Evolutionary conservation across 2,329 filamentous ascomycete species (phyloP), one percentile per base, ranked within the genome.

Genomic region (Xylogone sp.): DNA sequence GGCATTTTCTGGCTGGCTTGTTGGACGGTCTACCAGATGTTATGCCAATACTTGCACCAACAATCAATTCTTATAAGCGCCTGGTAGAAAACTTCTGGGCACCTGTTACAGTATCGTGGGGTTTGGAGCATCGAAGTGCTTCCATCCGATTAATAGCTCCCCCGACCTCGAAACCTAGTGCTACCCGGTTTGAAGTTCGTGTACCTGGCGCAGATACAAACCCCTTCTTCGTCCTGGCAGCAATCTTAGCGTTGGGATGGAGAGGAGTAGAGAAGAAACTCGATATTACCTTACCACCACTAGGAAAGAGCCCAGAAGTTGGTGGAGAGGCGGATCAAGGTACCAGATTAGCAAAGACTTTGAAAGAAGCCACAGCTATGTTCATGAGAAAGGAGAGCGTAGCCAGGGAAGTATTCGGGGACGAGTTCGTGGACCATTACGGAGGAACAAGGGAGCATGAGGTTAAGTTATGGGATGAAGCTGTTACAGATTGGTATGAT

Each of bases 81-180:
- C 80, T 99, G 0, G 94, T 99, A 2, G 94, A 99, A 75, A 97
- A 97, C 73, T 97, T 97, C 72, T 99, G 94, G 94, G 94, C 94
- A 0, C 94, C 94, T 0, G 94, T 99, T 5, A 97, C 93, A 0
- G 94, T 97, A 0, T 96, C 90, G 0, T 99, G 94, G 94, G 94
- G 94, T 1, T 74, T 97, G 4, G 94, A 97, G 71, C 93, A 99
- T 68, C 89, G 94, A 55, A 92, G 91, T 4, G 93, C 94, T 0
- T 95, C 89, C 0, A 87, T 99, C 58, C 83, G 94, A 18, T 72
- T 99, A 29, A 97, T 99, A 59, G 84, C 90, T 0, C 93, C 93
- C 12, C 93, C 94, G 0, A 94, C 89, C 0, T 81, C 87, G 29
- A 93, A 90, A 58, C 77, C 90, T 0, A 90, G 89, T 57, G 89